A percentile compares a stretch with the other conserved stretches of the same genome.
These are phyloP conservation scores for Xylaria digitata DNA, from an alignment of 2,329 filamentous ascomycete genomes.

Conservation along the genomic window DNA sequence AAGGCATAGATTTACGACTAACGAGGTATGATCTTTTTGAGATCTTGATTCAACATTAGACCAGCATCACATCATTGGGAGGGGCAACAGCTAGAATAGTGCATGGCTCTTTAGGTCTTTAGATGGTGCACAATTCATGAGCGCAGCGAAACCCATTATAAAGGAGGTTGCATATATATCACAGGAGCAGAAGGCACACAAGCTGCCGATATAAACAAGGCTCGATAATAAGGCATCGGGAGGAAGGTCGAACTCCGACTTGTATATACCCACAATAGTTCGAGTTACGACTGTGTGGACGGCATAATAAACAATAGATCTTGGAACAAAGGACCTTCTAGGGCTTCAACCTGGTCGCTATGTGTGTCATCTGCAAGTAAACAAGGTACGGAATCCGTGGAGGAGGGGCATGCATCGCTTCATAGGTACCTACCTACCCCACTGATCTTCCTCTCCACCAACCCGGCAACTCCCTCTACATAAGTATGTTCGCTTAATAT, in stretches of 20 bases:
- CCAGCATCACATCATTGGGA: slow-evolving; percentile 40
- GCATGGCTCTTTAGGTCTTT: slow-evolving; percentile 38
- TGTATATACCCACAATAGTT: slow-evolving; percentile 48
- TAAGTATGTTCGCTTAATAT: background rate
- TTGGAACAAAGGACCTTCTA: slow-evolving; percentile 8
- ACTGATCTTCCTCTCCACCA: background rate
- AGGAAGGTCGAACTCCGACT: slow-evolving; percentile 37
- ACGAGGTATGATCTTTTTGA: slow-evolving; percentile 38
- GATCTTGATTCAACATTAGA: slow-evolving; percentile 45
- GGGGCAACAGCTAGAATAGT: slow-evolving; percentile 38
- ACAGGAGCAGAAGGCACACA: slow-evolving; percentile 35
- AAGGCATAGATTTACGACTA: slow-evolving; percentile 68
- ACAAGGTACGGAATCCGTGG: background rate
- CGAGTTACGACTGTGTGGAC: slow-evolving; percentile 38
- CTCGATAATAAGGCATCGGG: slow-evolving; percentile 43
- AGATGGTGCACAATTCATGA: slow-evolving; percentile 41
- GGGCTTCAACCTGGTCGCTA: background rate
- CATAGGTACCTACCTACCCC: background rate
- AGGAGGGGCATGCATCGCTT: background rate
- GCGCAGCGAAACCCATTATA: slow-evolving; percentile 37
- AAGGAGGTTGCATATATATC: slow-evolving; percentile 41
- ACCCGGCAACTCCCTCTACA: background rate
- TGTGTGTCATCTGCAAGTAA: background rate
- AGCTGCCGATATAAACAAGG: slow-evolving; percentile 27
- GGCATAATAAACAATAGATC: slow-evolving; percentile 45